Percentiles rank a stretch among this genome's conserved stretches.
Evolutionary conservation across 179 eudicot genomes (phyloP).

Genomic region (Sideroxylon spinosum): DNA sequence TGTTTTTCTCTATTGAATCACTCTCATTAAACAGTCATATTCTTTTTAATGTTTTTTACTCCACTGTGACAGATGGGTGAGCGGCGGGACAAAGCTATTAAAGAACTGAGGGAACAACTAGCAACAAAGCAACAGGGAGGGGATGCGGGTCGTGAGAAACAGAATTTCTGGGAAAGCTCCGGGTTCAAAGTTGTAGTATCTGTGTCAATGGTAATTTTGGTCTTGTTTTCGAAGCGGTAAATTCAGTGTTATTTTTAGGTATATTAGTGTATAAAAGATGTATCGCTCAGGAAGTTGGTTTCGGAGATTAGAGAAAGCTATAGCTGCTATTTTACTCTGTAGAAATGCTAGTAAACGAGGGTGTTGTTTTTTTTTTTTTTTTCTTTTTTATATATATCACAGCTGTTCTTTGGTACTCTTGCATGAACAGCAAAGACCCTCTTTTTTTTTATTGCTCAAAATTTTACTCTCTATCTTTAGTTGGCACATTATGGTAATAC

Average conservation of each 20-base stretch:
- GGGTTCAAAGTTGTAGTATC: slow-evolving; percentile 74
- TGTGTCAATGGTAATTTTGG: slow-evolving; percentile 83
- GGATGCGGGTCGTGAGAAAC: slow-evolving; percentile 31
- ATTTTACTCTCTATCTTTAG: not conserved
- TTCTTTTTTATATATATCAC: not conserved
- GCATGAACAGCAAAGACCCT: not conserved
- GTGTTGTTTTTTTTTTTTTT: not conserved
- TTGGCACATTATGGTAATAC: not conserved
- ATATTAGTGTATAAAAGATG: slow-evolving; percentile 9
- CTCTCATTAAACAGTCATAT: not conserved
- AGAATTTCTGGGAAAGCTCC: slow-evolving; percentile 74
- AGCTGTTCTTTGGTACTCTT: not conserved
- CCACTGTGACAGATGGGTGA: slow-evolving; percentile 60
- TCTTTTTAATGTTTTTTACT: not conserved
- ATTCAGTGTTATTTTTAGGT: not conserved
- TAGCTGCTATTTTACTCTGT: slow-evolving; percentile 1
- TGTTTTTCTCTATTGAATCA: not conserved
- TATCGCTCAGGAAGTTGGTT: not conserved
- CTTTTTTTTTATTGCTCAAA: slow-evolving; percentile 4
- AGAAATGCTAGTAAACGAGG: not conserved
- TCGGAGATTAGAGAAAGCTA: not conserved
- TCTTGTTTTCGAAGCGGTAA: slow-evolving; percentile 79
- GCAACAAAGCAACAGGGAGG: slow-evolving; percentile 40
- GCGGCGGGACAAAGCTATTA: slow-evolving; percentile 77
- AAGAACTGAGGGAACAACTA: slow-evolving; percentile 74